These are phyloP conservation scores for Abrus pulchellus DNA, from an alignment of 306 rosid genomes.

Conservation along the genomic window DNA sequence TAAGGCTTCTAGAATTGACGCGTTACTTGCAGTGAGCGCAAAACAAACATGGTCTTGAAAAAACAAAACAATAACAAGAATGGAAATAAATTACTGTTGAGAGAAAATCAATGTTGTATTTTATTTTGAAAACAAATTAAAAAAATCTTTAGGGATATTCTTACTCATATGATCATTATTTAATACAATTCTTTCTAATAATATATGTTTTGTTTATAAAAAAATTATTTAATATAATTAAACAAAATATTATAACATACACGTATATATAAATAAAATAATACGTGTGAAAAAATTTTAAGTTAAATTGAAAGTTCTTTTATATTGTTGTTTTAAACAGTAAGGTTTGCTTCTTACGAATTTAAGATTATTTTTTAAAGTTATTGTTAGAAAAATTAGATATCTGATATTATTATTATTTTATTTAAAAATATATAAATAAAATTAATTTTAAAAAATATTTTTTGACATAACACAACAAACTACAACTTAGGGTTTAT, in stretches of 20 bases:
- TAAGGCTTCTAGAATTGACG: slow-evolving; percentile 35
- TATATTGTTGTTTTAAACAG: no score
- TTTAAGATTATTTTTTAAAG: no score
- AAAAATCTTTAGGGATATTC: no score
- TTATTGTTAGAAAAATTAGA: no score
- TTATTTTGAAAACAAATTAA: not conserved
- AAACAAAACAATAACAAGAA: not conserved
- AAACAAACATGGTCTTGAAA: slow-evolving; percentile 22
- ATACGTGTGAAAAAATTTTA: no score
- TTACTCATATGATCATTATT: not conserved
- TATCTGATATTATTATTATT: no score
- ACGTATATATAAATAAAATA: no score
- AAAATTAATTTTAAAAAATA: no score
- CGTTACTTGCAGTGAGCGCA: slow-evolving; percentile 21
- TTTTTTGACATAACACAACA: not conserved
- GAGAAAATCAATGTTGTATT: not conserved
- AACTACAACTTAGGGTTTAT: not conserved
- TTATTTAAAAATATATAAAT: no score
- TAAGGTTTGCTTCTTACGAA: no score
- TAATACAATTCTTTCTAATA: not conserved
- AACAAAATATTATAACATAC: not conserved
- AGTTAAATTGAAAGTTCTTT: no score
- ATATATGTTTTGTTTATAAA: no score
- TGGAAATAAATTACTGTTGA: not conserved
- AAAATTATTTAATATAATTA: not conserved